A percentile compares a stretch with the other conserved stretches of the same genome.
These are phyloP conservation scores for Colletotrichum truncatum DNA, from an alignment of 2,329 filamentous ascomycete genomes.

Conservation along the genomic window DNA sequence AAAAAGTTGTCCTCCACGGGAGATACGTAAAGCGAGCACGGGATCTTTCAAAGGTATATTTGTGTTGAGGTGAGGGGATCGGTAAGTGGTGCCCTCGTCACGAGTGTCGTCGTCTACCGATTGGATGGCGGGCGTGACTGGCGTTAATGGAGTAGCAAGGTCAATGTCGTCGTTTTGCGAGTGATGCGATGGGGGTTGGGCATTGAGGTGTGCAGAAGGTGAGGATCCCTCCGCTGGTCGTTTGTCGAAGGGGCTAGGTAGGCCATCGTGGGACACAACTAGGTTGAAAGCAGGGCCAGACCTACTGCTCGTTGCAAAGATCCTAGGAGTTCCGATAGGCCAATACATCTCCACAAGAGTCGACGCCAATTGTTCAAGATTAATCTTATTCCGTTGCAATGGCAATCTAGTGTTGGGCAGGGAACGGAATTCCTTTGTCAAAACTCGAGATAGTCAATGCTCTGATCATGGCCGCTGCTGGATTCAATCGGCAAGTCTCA, in stretches of 20 bases:
- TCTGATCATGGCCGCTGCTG: slow-evolving; percentile 26
- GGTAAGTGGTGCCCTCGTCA: slow-evolving; percentile 38
- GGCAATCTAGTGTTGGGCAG: not conserved
- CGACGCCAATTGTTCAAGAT: not conserved
- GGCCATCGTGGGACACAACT: slow-evolving; percentile 70
- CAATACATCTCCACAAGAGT: slow-evolving; percentile 77
- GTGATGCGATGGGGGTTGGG: slow-evolving; percentile 37
- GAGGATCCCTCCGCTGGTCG: slow-evolving; percentile 39
- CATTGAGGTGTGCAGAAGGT: slow-evolving; percentile 35
- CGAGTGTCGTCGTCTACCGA: slow-evolving; percentile 65
- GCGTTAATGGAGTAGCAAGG: slow-evolving; percentile 53
- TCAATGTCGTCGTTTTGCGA: slow-evolving; percentile 45
- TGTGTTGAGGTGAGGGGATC: slow-evolving; percentile 37
- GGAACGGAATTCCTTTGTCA: slow-evolving; percentile 15
- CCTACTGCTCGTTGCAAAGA: slow-evolving; percentile 81
- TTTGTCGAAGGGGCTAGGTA: slow-evolving; percentile 44
- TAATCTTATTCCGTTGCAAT: slow-evolving; percentile 11
- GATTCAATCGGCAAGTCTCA: not conserved
- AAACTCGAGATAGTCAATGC: slow-evolving; percentile 2
- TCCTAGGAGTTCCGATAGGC: slow-evolving; percentile 85
- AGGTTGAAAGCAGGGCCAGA: slow-evolving; percentile 59
- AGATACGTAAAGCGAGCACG: slow-evolving; percentile 79
- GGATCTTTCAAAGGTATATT: slow-evolving; percentile 64
- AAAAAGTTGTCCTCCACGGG: slow-evolving; percentile 83
- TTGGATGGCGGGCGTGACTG: slow-evolving; percentile 65